Evolutionary conservation across 1,284 basidiomycete genomes (phyloP), one percentile per base, ranked within the genome.

Genomic region (Farysia itapuensis): DNA sequence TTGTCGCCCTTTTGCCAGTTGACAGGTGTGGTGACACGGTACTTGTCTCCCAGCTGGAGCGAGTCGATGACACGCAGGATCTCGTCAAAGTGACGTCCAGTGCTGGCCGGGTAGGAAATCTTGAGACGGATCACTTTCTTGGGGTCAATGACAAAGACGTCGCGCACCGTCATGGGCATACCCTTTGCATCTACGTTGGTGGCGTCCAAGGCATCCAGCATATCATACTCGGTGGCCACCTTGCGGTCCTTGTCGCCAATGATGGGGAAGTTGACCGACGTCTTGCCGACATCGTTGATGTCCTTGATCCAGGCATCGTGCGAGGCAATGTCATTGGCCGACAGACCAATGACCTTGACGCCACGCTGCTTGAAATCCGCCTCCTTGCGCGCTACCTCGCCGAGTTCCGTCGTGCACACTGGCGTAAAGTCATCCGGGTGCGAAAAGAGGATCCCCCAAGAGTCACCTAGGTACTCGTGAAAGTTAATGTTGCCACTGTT

Each of bases 141-240:
- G 18, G 74, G 74, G 51, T 76, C 72, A 31, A 76, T 74, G 23
- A 76, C 70, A 24, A 76, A 74, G 14, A 76, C 74, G 41, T 70
- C 69, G 5, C 71, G 64, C 4, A 74, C 69, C n/a, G 92, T 96
- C 75, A 82, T 80, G 15, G 80, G 81, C 16, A 78, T 67, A 39
- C 92, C 90, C 80, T 94, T 94, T 41, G 82, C 82, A 78, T 99
- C 95, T 44, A 88, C 85, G 81, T 98, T 99, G 51, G 92, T 94
- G 39, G 88, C 84, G 78, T 95, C 91, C 77, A 94, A 88, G 66
- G 88, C 83, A 78, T 98, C 94, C 53, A 98, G 83, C 95, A 98
- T 98, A 78, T 92, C 90, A 76, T 92, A 93, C 28, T 54, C 54
- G 44, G 70, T 65, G 13, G 63, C 57, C 6, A 69, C 54, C 78